A percentile compares a stretch with the other conserved stretches of the same genome.
phyloP scores from a whole-genome alignment of 1,284 basidiomycete species.

The Cutaneotrichosporon curvatum region DNA sequence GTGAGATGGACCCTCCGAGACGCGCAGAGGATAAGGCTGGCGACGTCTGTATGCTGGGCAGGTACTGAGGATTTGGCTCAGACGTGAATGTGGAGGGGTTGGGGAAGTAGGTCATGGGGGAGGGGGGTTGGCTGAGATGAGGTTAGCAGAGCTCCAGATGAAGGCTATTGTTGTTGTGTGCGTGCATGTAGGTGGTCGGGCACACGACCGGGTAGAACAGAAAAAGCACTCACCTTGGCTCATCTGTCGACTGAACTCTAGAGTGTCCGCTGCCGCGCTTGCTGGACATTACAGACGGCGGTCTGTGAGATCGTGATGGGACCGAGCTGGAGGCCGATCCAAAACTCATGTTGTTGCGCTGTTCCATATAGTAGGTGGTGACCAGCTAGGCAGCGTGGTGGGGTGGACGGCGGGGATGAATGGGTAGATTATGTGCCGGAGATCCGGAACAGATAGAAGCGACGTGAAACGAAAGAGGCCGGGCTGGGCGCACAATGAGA shows the following conservation, averaged over 20 bases:
- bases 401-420: no score
- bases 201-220: no score
- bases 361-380: no score
- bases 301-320: neutral
- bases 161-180: neutral
- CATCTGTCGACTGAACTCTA: conserved; percentile 11
- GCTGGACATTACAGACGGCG: conserved; percentile 8
- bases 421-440: no score
- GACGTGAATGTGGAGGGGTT: conserved; percentile 34
- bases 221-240: conserved; percentile 6
- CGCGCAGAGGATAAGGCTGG: conserved; percentile 11
- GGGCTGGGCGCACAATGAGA: no score
- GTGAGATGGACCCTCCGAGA: conserved; percentile 8
- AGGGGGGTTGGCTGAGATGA: conserved; percentile 21
- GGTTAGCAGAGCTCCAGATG: no score
- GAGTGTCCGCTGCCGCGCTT: conserved; percentile 3
- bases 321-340: neutral
- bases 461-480: no score
- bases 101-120: conserved; percentile 42
- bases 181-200: no score
- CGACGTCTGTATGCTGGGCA: conserved; percentile 12
- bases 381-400: no score
- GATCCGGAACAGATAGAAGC: no score
- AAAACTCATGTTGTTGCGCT: no score
- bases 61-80: conserved; percentile 9